phyloP scores from a whole-genome alignment of 305 asterid species.

The Petunia hybrid region DNA sequence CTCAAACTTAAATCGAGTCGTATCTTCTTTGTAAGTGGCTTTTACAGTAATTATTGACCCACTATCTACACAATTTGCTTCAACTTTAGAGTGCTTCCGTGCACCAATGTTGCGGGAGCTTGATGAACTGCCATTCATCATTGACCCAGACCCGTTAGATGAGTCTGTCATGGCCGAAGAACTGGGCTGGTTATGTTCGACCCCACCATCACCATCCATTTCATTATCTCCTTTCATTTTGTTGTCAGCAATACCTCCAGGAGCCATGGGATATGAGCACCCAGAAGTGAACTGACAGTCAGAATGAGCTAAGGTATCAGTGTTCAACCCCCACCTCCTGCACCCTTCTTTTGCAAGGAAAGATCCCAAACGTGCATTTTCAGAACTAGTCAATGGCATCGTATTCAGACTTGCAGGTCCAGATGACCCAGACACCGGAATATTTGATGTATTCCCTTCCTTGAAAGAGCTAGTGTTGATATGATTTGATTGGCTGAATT shows the following conservation, averaged over 20 bases:
- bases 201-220: conserved; percentile 49
- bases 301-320: conserved; percentile 33
- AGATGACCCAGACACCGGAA: conserved; percentile 36
- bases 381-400: conserved; percentile 46
- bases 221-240: conserved; percentile 37
- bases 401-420: conserved; percentile 43
- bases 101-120: conserved; percentile 44
- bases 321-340: conserved; percentile 36
- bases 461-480: conserved; percentile 18
- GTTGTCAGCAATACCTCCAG: conserved; percentile 41
- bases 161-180: conserved; percentile 35
- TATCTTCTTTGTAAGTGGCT: conserved; percentile 53
- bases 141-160: conserved; percentile 45
- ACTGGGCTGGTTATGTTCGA: conserved; percentile 48
- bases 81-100: conserved; percentile 34
- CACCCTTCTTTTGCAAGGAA: conserved; percentile 40
- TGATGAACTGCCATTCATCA: conserved; percentile 43
- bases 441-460: conserved; percentile 34
- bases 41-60: conserved; percentile 42
- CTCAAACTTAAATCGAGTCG: conserved; percentile 48
- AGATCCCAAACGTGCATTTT: conserved; percentile 44
- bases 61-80: conserved; percentile 37
- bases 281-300: conserved; percentile 44
- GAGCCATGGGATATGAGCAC: conserved; percentile 47
- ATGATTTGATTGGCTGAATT: conserved; percentile 33